Evolutionary conservation across 306 rosid genomes (phyloP), one percentile per base, ranked within the genome.

Genomic region (Albizia julibrissin): DNA sequence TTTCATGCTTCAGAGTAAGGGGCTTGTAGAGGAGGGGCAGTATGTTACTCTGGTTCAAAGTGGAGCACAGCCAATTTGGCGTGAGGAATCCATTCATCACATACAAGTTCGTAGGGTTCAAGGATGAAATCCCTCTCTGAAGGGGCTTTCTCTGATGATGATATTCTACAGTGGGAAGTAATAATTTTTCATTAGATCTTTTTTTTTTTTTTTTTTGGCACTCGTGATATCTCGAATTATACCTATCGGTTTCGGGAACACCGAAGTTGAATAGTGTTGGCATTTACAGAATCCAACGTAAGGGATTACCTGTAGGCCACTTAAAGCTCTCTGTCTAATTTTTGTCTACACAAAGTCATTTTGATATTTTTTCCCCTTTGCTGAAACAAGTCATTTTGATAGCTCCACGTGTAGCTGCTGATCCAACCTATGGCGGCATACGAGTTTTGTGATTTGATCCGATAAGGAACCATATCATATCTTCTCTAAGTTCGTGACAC

Each of bases 31-130:
- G 24, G 91, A 88, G 82, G 98, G 92, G 52, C 90, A 92, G 61
- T 59, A 80, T 84, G 97, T 93, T 49, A 93, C 98, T 14, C 92
- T 95, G 66, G 99, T 95, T 72, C 99, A 95, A 91, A 95, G 99
- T 78, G 99, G 97, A 49, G 96, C 93, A 47, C 98, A 92, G 79
- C 96, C 97, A 81, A 95, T 95, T 77, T 95, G 99, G 99, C 97
- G 97, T 10, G 58, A 82, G 66, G 93, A 93, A 81, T 95, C 97
- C 66, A 92, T 92, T 79, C 99, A 95, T 78, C 97, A 92, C 83
- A 92, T 95, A 72, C 97, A 95, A 95, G 96, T 93, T 65, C 98
- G 99, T 19, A 62, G 86, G 87, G 92, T 95, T 83, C 89, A 71
- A 71, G 87, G 87, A 76, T 94, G 89, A 90, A 61, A 58, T 81